Conservation (phyloP, 2,329 filamentous ascomycete species). For the Fusarium sp. region DNA sequence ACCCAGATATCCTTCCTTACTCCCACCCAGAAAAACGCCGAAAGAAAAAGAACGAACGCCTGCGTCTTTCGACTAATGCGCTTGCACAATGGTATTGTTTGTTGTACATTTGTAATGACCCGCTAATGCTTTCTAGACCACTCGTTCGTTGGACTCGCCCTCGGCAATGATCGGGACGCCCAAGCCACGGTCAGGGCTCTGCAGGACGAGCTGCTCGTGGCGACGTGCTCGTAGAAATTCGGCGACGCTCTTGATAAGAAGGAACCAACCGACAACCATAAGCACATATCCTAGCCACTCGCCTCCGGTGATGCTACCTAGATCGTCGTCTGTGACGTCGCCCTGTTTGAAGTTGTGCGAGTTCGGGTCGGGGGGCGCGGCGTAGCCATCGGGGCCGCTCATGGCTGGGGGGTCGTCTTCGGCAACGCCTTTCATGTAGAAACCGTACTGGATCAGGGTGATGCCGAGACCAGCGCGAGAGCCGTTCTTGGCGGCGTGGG, state of each 20-base stretch:
- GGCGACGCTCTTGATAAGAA: slow-evolving; percentile 91
- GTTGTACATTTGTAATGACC: slow-evolving; percentile 36
- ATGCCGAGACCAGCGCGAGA: slow-evolving; percentile 94
- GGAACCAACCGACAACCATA: slow-evolving; percentile 99
- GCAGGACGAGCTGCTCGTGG: slow-evolving; percentile 92
- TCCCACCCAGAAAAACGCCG: slow-evolving; percentile 38
- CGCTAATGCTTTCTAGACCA: slow-evolving; percentile 66
- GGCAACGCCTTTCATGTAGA: slow-evolving; percentile 84
- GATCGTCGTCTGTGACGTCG: slow-evolving; percentile 67
- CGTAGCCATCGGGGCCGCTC: slow-evolving; percentile 69
- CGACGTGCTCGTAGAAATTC: slow-evolving; percentile 89
- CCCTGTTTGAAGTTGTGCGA: slow-evolving; percentile 87
- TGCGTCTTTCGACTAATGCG: slow-evolving; percentile 36
- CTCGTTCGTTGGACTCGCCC: slow-evolving; percentile 82
- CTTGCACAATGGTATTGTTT: slow-evolving; percentile 33
- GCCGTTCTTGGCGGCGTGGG: slow-evolving; percentile 97
- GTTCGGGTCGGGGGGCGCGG: slow-evolving; percentile 87
- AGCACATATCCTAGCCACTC: slow-evolving; percentile 93
- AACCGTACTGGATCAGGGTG: slow-evolving; percentile 95
- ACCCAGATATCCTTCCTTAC: slow-evolving; percentile 32
- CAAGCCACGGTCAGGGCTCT: slow-evolving; percentile 90
- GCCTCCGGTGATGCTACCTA: slow-evolving; percentile 72
- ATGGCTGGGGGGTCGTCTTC: slow-evolving; percentile 60
- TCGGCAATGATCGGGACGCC: slow-evolving; percentile 88
- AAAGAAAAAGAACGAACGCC: slow-evolving; percentile 31